Conservation (phyloP, 345 rosid species). For the Dovyalis caffra region DNA sequence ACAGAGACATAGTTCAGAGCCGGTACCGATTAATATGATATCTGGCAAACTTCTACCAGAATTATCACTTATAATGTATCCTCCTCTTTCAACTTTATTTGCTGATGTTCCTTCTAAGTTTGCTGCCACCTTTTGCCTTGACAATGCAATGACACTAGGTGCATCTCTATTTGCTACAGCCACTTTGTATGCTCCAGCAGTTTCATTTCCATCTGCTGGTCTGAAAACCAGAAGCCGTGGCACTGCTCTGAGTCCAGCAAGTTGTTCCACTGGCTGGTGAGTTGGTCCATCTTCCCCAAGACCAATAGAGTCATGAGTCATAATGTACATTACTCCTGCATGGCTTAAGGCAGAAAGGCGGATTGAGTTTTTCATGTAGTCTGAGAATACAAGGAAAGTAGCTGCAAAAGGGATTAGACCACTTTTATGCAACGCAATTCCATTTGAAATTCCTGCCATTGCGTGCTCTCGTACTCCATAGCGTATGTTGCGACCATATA, state of each 20-base stretch:
- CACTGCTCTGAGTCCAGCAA: conserved; percentile 36
- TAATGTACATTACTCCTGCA: conserved; percentile 34
- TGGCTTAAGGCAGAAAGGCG: conserved; percentile 38
- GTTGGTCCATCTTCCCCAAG: conserved; percentile 47
- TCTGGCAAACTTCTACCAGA: conserved; percentile 22
- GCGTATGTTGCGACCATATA: conserved; percentile 29
- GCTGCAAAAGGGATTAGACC: conserved; percentile 36
- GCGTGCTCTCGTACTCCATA: conserved; percentile 40
- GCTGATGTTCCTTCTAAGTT: conserved; percentile 26
- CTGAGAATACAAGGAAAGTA: conserved; percentile 36
- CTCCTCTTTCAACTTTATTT: conserved; percentile 26
- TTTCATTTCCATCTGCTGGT: conserved; percentile 42
- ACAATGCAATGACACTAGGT: conserved; percentile 32
- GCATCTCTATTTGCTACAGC: conserved; percentile 19
- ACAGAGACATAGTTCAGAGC: conserved; percentile 31
- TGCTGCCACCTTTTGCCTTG: conserved; percentile 32
- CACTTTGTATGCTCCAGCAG: conserved; percentile 37
- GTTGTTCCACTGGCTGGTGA: conserved; percentile 43
- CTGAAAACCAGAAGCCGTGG: conserved; percentile 33
- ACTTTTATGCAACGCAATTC: conserved; percentile 34
- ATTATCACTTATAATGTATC: conserved; percentile 35
- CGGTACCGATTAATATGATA: conserved; percentile 38
- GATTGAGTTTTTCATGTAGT: conserved; percentile 38
- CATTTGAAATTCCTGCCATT: conserved; percentile 42
- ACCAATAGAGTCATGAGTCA: conserved; percentile 45